A percentile compares a stretch with the other conserved stretches of the same genome.
Evolutionary conservation across 352 stramenopile genomes (phyloP).

Genomic region (Globisporangium iwayamae): DNA sequence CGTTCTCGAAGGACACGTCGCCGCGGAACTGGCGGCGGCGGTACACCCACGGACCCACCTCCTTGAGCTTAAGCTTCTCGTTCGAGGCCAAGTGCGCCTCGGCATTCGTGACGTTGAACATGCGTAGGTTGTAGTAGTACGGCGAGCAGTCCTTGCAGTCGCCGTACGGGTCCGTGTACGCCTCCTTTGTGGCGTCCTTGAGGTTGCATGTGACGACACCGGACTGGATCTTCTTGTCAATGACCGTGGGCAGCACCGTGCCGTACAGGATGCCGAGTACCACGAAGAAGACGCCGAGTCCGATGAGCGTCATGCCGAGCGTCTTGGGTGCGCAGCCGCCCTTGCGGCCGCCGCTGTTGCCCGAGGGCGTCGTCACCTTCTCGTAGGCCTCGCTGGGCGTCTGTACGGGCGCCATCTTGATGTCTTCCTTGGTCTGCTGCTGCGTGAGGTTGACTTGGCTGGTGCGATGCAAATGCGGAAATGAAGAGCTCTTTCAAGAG

Average conservation of each 20-base stretch:
- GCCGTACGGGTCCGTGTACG: constrained; percentile 45
- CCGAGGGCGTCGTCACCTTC: constrained; percentile 15
- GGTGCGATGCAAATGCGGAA: constrained; percentile 1
- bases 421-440: neutral
- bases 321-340: constrained; percentile 25
- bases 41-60: constrained; percentile 34
- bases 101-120: constrained; percentile 33
- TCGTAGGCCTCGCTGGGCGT: constrained; percentile 18
- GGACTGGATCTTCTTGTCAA: constrained; percentile 36
- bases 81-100: constrained; percentile 32
- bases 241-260: constrained; percentile 27
- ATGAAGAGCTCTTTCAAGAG: constrained; percentile 1
- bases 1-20: constrained; percentile 20
- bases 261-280: constrained; percentile 42
- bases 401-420: neutral
- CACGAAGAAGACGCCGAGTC: constrained; percentile 27
- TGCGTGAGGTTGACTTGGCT: neutral
- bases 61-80: constrained; percentile 24
- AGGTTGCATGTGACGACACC: constrained; percentile 41
- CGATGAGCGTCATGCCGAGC: constrained; percentile 33
- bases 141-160: constrained; percentile 55
- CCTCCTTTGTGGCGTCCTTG: constrained; percentile 27
- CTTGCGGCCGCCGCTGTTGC: constrained; percentile 4
- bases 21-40: constrained; percentile 30
- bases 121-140: constrained; percentile 47